Percentiles rank a stretch among this genome's conserved stretches.
These are phyloP conservation scores for Tolypocladium endophyticum DNA, from an alignment of 2,329 filamentous ascomycete genomes.

Conservation along the genomic window DNA sequence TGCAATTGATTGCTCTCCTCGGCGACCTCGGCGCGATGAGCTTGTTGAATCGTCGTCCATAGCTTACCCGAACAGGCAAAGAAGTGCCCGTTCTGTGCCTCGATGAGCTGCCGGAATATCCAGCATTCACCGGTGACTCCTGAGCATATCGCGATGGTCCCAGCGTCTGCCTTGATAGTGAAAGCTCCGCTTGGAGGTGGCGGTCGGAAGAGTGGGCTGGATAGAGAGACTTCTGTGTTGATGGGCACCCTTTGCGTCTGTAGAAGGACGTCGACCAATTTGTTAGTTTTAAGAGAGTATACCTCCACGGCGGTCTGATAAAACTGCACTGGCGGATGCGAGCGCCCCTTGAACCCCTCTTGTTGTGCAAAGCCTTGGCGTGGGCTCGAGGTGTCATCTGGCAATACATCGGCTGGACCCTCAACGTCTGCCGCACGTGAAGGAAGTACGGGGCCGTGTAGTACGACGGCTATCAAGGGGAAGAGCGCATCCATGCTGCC, in stretches of 20 bases:
- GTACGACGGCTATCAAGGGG: conserved; percentile 67
- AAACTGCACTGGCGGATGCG: conserved; percentile 35
- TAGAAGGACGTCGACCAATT: conserved; percentile 62
- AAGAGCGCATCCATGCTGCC: conserved; percentile 45
- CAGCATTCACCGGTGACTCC: conserved; percentile 81
- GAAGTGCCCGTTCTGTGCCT: conserved; percentile 29
- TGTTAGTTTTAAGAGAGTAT: conserved; percentile 71
- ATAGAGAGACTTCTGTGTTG: conserved; percentile 40
- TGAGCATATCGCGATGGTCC: conserved; percentile 64
- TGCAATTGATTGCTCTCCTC: conserved; percentile 34
- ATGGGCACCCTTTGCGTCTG: conserved; percentile 54
- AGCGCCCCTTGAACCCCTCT: conserved; percentile 22
- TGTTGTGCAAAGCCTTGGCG: conserved; percentile 28
- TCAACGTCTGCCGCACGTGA: conserved; percentile 21
- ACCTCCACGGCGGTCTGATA: conserved; percentile 87
- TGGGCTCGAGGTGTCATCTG: conserved; percentile 31
- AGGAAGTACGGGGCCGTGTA: conserved; percentile 65
- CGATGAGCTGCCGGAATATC: conserved; percentile 50
- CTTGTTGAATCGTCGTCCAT: conserved; percentile 76
- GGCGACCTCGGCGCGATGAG: conserved; percentile 33
- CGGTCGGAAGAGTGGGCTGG: conserved; percentile 54
- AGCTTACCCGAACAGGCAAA: conserved; percentile 73
- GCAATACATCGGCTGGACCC: conserved; percentile 21
- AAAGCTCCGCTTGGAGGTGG: conserved; percentile 65
- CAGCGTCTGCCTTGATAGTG: conserved; percentile 60